Conservation (phyloP, 179 eudicot species). For the Carnegiea gigantea region DNA sequence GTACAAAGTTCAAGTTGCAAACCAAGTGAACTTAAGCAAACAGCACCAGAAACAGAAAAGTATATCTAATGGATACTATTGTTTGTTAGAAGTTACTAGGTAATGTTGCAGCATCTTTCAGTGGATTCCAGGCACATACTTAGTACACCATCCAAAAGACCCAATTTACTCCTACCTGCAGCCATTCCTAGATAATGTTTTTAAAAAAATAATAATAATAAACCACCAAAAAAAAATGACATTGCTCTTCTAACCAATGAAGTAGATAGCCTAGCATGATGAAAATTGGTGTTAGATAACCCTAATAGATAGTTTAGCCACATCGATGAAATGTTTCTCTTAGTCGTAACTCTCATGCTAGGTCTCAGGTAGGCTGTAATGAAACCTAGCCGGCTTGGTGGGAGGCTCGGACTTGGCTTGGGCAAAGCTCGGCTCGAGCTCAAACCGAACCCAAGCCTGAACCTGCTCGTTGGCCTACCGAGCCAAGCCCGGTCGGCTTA, state of each 20-base stretch:
- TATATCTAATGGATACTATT: not conserved
- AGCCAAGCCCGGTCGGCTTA: too few species aligned
- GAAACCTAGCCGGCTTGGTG: too few species aligned
- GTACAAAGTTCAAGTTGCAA: not conserved
- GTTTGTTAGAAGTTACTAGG: too few species aligned
- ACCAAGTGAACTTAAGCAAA: not conserved
- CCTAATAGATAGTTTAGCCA: not conserved
- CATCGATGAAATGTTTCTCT: not conserved
- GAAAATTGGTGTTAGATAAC: not conserved
- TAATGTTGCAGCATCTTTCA: not conserved
- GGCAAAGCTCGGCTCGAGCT: too few species aligned
- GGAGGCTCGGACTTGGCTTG: too few species aligned
- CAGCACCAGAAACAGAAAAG: not conserved
- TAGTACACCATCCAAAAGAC: not conserved
- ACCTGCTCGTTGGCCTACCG: too few species aligned
- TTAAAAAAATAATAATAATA: too few species aligned
- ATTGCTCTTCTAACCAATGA: too few species aligned
- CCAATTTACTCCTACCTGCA: not conserved
- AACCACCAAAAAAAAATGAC: too few species aligned
- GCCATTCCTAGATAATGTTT: not conserved
- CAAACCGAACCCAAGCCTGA: too few species aligned
- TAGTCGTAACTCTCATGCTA: not conserved
- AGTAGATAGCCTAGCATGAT: not conserved
- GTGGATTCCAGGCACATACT: not conserved
- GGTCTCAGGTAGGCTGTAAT: too few species aligned